Conservation (phyloP, 129 eudicot genomes). For the Ambrosia artemisiifolia region DNA sequence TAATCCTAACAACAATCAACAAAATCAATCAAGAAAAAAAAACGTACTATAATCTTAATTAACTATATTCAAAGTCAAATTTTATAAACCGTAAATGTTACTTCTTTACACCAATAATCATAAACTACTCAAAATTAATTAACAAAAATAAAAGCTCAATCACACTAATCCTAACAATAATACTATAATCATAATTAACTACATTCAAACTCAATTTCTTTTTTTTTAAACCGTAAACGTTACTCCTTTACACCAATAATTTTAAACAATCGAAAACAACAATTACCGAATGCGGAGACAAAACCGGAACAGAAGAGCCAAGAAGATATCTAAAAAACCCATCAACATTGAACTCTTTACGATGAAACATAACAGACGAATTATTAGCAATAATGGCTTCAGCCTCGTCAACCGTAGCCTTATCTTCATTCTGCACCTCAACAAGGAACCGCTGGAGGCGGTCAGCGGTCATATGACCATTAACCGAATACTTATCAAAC, state of each 20-base stretch:
- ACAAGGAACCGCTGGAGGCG: constrained; percentile 47
- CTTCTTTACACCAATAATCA: too few species aligned
- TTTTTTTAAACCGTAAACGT: too few species aligned
- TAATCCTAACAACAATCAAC: too few species aligned
- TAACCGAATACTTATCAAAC: constrained; percentile 48
- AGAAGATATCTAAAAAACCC: constrained; percentile 64
- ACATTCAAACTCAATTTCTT: too few species aligned
- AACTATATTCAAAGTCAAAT: too few species aligned
- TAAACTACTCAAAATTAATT: background rate
- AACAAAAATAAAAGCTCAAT: background rate
- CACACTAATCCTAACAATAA: background rate
- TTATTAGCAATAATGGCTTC: constrained; percentile 47
- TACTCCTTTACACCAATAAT: too few species aligned
- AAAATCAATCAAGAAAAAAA: too few species aligned
- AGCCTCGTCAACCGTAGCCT: constrained; percentile 56
- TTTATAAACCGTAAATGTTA: too few species aligned
- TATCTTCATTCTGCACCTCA: constrained; percentile 57
- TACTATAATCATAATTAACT: too few species aligned
- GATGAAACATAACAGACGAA: constrained; percentile 41
- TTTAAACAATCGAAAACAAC: background rate
- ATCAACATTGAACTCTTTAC: constrained; percentile 57
- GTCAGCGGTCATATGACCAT: constrained; percentile 52
- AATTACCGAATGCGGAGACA: constrained; percentile 50
- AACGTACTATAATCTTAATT: too few species aligned
- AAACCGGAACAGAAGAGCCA: constrained; percentile 52